These are phyloP conservation scores for Penicillium fimorum DNA, from an alignment of 495 filamentous ascomycete species.

Conservation along the genomic window DNA sequence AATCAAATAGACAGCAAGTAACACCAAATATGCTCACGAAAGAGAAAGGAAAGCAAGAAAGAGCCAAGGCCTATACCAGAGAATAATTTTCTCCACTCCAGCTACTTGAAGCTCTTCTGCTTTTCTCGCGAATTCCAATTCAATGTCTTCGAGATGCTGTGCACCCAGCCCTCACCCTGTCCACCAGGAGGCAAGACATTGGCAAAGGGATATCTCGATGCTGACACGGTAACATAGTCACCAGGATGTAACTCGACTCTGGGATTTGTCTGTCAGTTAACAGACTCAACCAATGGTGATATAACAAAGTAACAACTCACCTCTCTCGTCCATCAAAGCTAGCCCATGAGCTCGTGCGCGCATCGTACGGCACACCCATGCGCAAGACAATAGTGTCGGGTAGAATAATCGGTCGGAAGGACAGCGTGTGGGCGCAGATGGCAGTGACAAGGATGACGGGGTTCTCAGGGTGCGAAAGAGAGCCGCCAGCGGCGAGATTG, in stretches of 20 bases:
- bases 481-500: slow-evolving; percentile 93
- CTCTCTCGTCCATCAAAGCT: slow-evolving; percentile 94
- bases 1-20: slow-evolving; percentile 4
- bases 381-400: slow-evolving; percentile 93
- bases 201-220: slow-evolving; percentile 89
- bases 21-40: slow-evolving; percentile 3
- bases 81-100: background rate
- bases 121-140: slow-evolving; percentile 86
- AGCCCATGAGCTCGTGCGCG: slow-evolving; percentile 86
- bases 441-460: slow-evolving; percentile 94
- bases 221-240: slow-evolving; percentile 94
- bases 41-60: background rate
- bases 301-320: slow-evolving; percentile 24
- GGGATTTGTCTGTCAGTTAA: slow-evolving; percentile 10
- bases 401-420: slow-evolving; percentile 91
- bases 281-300: background rate
- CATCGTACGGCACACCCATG: slow-evolving; percentile 89
- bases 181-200: slow-evolving; percentile 75
- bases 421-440: slow-evolving; percentile 94
- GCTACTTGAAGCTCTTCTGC: slow-evolving; percentile 60
- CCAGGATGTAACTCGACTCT: slow-evolving; percentile 81
- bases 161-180: slow-evolving; percentile 87
- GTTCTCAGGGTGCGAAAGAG: slow-evolving; percentile 94
- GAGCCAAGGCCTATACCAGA: background rate
- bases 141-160: slow-evolving; percentile 83